A percentile compares a stretch with the other conserved stretches of the same genome.
These are phyloP conservation scores for Aspergillus flavus DNA, from an alignment of 2,329 filamentous ascomycete genomes.

Conservation along the genomic window DNA sequence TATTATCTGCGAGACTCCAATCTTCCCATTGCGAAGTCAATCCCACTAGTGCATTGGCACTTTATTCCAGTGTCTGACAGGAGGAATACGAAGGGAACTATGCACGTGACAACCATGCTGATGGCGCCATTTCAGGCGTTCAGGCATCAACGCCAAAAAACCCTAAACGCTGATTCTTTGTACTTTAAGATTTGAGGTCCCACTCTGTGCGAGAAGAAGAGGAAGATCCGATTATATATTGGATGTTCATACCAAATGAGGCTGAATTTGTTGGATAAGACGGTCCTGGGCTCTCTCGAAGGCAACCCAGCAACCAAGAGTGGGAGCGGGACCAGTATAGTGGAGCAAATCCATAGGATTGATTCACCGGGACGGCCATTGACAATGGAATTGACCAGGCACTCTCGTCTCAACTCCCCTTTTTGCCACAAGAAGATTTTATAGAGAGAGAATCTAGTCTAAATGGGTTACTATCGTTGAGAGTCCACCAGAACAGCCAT, in stretches of 20 bases:
- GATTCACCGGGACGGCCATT: constrained; percentile 9
- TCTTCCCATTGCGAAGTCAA: not conserved
- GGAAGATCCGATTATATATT: not conserved
- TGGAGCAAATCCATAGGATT: constrained; percentile 9
- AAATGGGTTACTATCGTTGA: not conserved
- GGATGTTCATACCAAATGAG: not conserved
- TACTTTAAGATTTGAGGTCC: not conserved
- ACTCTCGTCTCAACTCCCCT: not conserved
- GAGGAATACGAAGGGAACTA: not conserved
- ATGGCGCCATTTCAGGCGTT: constrained; percentile 4
- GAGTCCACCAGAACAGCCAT: not conserved
- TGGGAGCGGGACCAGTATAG: not conserved
- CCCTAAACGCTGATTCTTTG: not conserved
- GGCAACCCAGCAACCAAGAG: not conserved
- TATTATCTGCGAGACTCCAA: not conserved
- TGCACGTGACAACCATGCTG: not conserved
- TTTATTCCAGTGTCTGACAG: not conserved
- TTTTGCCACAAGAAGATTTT: not conserved
- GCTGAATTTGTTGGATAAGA: constrained; percentile 1
- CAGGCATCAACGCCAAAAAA: not conserved
- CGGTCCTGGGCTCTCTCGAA: not conserved
- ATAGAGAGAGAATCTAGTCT: not conserved
- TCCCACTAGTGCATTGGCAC: not conserved
- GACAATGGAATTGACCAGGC: constrained; percentile 3
- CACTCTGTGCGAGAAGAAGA: not conserved